These are phyloP conservation scores for Salvia hispanica DNA, from an alignment of 257 asterid species.

Conservation along the genomic window DNA sequence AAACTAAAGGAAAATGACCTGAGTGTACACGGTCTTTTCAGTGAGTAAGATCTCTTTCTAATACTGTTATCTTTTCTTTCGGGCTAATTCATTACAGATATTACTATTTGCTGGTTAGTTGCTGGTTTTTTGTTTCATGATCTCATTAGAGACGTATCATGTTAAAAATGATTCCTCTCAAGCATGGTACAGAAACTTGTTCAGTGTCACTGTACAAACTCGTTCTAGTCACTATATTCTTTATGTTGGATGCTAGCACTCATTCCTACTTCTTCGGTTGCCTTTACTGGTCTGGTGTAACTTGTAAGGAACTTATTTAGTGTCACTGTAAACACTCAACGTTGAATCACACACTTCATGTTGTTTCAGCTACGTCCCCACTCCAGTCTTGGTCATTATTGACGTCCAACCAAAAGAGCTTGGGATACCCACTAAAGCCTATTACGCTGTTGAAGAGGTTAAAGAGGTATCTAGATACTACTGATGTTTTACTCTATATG, in stretches of 20 bases:
- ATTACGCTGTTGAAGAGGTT: constrained; percentile 93
- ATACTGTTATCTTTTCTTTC: constrained; percentile 10
- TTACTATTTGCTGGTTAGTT: constrained; percentile 13
- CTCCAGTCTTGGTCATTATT: constrained; percentile 82
- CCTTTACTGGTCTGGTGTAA: too few species aligned
- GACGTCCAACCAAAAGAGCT: constrained; percentile 93
- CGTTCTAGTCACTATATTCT: neutral
- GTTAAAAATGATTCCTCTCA: neutral
- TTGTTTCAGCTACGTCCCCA: constrained; percentile 72
- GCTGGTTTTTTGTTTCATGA: neutral
- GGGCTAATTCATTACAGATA: neutral
- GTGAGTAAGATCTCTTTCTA: constrained; percentile 57
- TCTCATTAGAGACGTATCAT: neutral
- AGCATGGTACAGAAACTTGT: neutral
- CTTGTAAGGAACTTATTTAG: neutral
- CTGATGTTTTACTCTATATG: neutral
- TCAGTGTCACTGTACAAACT: too few species aligned
- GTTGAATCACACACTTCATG: constrained; percentile 19
- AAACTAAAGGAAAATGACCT: constrained; percentile 86
- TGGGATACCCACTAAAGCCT: too few species aligned
- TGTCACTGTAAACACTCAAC: neutral
- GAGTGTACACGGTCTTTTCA: constrained; percentile 70
- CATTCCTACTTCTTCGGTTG: neutral
- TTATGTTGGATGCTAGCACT: neutral
- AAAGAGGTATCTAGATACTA: constrained; percentile 60